phyloP scores from a whole-genome alignment of 257 asterid genomes.

The Asclepias syriaca region DNA sequence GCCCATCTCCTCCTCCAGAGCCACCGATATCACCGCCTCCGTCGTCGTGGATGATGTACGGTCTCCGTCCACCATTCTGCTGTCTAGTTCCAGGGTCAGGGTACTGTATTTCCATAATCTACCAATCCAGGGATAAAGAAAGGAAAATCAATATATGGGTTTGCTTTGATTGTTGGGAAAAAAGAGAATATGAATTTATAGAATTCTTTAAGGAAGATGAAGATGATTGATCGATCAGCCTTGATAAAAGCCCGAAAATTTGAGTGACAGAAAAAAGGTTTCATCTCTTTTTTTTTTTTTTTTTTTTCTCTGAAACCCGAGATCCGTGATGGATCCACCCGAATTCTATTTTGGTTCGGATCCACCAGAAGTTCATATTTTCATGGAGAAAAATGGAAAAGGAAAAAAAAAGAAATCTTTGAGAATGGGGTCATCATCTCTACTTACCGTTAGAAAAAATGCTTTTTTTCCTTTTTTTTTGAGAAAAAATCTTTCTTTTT shows the following conservation, averaged over 20 bases:
- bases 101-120: constrained; percentile 25
- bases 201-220: constrained; percentile 6
- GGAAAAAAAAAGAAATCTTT: too few species aligned
- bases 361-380: too few species aligned
- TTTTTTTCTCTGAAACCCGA: too few species aligned
- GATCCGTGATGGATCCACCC: background rate
- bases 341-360: too few species aligned
- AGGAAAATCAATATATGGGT: background rate
- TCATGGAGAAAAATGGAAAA: background rate
- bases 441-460: constrained; percentile 41
- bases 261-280: background rate
- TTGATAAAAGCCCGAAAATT: background rate
- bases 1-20: constrained; percentile 29
- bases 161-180: background rate
- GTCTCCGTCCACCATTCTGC: constrained; percentile 24
- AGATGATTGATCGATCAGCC: background rate
- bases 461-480: background rate
- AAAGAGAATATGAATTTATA: background rate
- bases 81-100: constrained; percentile 19
- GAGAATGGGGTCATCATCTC: background rate
- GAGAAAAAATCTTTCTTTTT: background rate
- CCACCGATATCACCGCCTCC: constrained; percentile 27
- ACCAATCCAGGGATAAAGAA: background rate
- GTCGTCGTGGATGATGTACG: constrained; percentile 14
- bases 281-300: background rate